A percentile compares a stretch with the other conserved stretches of the same genome.
Conservation (phyloP, 805 yeast genomes). For the Yarrowia sp. region DNA sequence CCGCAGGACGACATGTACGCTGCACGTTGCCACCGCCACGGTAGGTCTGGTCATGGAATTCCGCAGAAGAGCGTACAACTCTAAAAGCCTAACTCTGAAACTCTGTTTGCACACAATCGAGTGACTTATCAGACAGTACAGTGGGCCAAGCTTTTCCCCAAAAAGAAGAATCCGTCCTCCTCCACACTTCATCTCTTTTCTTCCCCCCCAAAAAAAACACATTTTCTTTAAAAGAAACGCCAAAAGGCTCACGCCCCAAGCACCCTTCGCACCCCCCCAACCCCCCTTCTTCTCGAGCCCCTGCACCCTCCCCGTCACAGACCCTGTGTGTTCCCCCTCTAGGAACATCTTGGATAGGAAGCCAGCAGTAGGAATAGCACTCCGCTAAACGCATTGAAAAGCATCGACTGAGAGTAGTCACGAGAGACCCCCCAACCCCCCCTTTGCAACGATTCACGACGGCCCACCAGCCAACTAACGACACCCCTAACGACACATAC, state of each 20-base stretch:
- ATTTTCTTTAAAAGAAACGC: no score
- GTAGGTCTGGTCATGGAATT: conserved; percentile 12
- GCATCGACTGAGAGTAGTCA: conserved; percentile 1
- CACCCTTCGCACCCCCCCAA: neutral
- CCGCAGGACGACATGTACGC: conserved; percentile 22
- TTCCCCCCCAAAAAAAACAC: neutral
- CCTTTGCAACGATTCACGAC: neutral
- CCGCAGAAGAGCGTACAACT: conserved; percentile 16
- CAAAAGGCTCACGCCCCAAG: neutral
- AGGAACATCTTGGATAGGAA: neutral
- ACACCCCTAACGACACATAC: neutral
- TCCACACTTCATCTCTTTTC: neutral
- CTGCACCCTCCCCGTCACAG: neutral
- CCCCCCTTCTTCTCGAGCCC: neutral
- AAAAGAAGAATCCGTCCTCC: neutral
- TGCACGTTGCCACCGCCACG: conserved; percentile 18
- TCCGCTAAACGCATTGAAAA: no score
- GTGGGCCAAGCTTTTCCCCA: conserved; percentile 2
- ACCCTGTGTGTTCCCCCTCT: neutral
- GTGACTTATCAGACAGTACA: conserved; percentile 15
- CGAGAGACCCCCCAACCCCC: no score
- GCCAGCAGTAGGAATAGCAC: neutral
- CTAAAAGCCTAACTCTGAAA: neutral
- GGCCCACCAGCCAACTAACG: neutral
- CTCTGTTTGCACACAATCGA: conserved; percentile 5